Evolutionary conservation across 305 asterid species (phyloP).

Genomic region (Lippia alba): DNA sequence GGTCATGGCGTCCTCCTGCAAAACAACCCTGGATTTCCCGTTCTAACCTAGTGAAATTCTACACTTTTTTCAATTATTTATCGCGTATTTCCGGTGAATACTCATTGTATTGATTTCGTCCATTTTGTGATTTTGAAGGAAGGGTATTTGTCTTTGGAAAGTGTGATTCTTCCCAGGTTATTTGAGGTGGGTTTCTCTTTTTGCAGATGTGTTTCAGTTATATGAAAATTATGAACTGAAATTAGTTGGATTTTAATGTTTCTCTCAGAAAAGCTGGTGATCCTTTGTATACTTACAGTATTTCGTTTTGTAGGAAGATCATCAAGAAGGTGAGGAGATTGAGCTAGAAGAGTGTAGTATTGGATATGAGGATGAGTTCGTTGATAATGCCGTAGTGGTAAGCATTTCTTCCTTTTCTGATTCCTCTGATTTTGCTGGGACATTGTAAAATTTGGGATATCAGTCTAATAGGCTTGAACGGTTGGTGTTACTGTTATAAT

Average conservation of each 20-base stretch:
- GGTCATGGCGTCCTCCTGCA: slow-evolving; percentile 68
- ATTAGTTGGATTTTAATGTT: slow-evolving; percentile 4
- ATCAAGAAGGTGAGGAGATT: slow-evolving; percentile 29
- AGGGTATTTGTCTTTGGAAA: slow-evolving; percentile 75
- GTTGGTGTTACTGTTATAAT: not conserved
- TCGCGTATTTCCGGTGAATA: not conserved
- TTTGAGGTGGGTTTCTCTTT: slow-evolving; percentile 51
- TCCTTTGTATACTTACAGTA: not conserved
- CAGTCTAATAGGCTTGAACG: not conserved
- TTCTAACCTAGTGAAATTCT: slow-evolving; percentile 38
- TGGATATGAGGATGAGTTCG: slow-evolving; percentile 46
- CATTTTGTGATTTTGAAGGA: slow-evolving; percentile 42
- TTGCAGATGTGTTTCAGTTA: not conserved
- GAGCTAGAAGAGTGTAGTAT: slow-evolving; percentile 50
- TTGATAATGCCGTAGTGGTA: slow-evolving; percentile 66
- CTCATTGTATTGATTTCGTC: slow-evolving; percentile 1
- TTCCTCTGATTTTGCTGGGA: not conserved
- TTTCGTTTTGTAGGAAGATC: slow-evolving; percentile 46
- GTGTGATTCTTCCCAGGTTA: slow-evolving; percentile 52
- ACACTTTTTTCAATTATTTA: not conserved
- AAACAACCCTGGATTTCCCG: slow-evolving; percentile 52
- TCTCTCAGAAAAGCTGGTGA: not conserved
- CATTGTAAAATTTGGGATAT: not conserved
- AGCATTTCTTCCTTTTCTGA: slow-evolving; percentile 21
- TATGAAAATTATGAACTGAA: not conserved